These are phyloP conservation scores for Aspergillus tanneri DNA, from an alignment of 2,329 filamentous ascomycete species.

Conservation along the genomic window DNA sequence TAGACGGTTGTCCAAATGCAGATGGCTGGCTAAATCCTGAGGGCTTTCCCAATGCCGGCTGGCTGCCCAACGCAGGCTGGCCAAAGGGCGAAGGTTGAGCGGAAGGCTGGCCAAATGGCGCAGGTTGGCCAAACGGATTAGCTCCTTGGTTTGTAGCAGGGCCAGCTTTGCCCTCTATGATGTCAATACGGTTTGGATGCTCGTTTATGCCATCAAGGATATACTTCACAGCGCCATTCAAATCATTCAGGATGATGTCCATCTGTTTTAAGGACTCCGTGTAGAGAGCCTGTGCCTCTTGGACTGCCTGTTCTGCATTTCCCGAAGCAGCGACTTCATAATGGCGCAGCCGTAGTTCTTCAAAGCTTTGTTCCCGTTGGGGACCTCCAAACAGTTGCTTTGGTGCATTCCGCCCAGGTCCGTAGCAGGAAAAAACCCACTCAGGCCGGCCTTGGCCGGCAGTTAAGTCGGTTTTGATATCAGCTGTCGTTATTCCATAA, in stretches of 20 bases:
- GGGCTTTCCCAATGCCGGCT: slow-evolving; percentile 12
- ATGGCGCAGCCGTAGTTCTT: slow-evolving; percentile 75
- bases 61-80: slow-evolving; percentile 45
- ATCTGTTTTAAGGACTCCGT: slow-evolving; percentile 69
- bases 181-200: slow-evolving; percentile 72
- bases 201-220: slow-evolving; percentile 64
- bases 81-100: slow-evolving; percentile 44
- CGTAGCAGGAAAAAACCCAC: slow-evolving; percentile 88
- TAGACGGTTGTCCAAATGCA: slow-evolving; percentile 20
- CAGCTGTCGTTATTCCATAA: slow-evolving; percentile 57
- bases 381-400: slow-evolving; percentile 80
- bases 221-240: slow-evolving; percentile 70
- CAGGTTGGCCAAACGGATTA: no score
- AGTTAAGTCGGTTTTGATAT: slow-evolving; percentile 66
- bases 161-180: slow-evolving; percentile 33
- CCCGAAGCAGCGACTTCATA: slow-evolving; percentile 65
- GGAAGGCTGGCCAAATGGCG: slow-evolving; percentile 35
- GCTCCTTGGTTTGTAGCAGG: slow-evolving; percentile 15
- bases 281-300: slow-evolving; percentile 57
- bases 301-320: slow-evolving; percentile 55
- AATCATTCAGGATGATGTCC: slow-evolving; percentile 65
- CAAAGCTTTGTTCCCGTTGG: slow-evolving; percentile 78
- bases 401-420: slow-evolving; percentile 72
- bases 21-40: slow-evolving; percentile 32
- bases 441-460: slow-evolving; percentile 63